Evolutionary conservation across 805 yeast species (phyloP), one percentile per base, ranked within the genome.

Genomic region (Scheffersomyces amazonensis): DNA sequence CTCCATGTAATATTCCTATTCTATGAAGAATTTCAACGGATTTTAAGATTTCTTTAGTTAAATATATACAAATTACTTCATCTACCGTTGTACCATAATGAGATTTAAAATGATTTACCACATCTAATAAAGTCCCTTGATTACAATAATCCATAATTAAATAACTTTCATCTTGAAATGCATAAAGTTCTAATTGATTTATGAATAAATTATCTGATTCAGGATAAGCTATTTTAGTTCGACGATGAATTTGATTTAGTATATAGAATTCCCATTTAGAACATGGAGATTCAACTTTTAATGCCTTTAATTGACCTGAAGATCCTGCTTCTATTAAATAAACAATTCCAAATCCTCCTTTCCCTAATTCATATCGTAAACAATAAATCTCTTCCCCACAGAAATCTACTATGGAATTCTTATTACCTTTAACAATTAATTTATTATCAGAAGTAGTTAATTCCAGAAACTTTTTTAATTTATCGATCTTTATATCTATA

Each of bases 191-290:
- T 19, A 76, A 67, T 0, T 78, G 78, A 9, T 60, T 53, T 1
- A 86, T 69, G 4, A 83, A 62, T 2, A 78, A 71, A 5, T 46
- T 35, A 3, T 32, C 27, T 2, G 19, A 16, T 15, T 29, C 32
- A 15, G 15, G n/a, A 4, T 37, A 13, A 2, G 5, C 6, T 6
- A 50, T 46, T 5, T 46, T 46, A 29, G 47, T 35, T 34, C 64
- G 81, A 54, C 38, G 55, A 40, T 77, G 78, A 1, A 86, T 66
- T 47, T 80, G 81, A 24, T 66, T 72, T 46, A 87, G 62, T 13
- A 87, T 79, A 54, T 85, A 87, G 50, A 73, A 86, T 58, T 89
- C 96, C 96, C 96, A 88, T 3, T 76, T 66, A 32, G 78, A 74
- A 0, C 86, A 64, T 0, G 91, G 87, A 13, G 71, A 69, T 52